Conservation (phyloP, 345 rosid genomes). For the Gossypioides kirkii region DNA sequence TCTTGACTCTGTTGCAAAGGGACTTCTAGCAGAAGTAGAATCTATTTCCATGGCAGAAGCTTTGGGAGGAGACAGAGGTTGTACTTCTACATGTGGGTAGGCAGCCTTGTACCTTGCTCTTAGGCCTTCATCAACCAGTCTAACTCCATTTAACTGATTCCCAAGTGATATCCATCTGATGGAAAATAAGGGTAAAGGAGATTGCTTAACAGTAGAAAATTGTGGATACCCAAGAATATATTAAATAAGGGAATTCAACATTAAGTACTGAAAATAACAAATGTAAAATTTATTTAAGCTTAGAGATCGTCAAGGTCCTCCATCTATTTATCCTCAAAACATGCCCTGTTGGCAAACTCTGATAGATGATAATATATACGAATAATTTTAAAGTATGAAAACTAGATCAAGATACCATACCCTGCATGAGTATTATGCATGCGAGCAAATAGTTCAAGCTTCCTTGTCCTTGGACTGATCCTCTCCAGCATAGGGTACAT, state of each 20-base stretch:
- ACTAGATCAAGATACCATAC: slow-evolving; percentile 27
- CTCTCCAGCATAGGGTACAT: slow-evolving; percentile 99
- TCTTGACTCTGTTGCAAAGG: slow-evolving; percentile 43
- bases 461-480: slow-evolving; percentile 92
- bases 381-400: neutral
- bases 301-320: neutral
- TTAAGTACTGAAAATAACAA: neutral
- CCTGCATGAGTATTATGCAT: slow-evolving; percentile 99
- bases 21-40: slow-evolving; percentile 38
- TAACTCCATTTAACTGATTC: slow-evolving; percentile 80
- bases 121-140: slow-evolving; percentile 88
- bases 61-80: slow-evolving; percentile 84
- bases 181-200: neutral
- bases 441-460: slow-evolving; percentile 91
- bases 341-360: slow-evolving; percentile 27
- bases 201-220: neutral
- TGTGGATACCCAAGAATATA: neutral
- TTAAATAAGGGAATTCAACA: neutral
- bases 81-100: slow-evolving; percentile 77
- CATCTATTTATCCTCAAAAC: slow-evolving; percentile 71
- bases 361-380: neutral
- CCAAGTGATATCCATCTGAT: slow-evolving; percentile 94
- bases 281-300: neutral
- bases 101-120: slow-evolving; percentile 95
- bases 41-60: slow-evolving; percentile 78